Conservation (phyloP, 495 filamentous ascomycete species). For the Lepraria neglecta region DNA sequence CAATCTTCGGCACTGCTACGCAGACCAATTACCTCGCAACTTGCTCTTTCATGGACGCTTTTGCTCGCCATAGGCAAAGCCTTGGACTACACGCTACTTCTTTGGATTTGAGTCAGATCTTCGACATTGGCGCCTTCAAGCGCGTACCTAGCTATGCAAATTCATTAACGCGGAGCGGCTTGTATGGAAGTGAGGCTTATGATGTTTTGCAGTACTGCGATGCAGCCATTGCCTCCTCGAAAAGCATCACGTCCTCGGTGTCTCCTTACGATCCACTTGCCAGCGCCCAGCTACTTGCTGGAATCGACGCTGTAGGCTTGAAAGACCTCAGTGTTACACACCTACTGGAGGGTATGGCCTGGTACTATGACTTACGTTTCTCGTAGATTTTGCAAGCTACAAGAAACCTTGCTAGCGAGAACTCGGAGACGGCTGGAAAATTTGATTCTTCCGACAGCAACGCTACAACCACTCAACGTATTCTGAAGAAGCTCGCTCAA, state of each 20-base stretch:
- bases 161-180: not conserved
- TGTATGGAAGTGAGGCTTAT: not conserved
- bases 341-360: not conserved
- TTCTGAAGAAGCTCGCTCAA: not conserved
- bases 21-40: slow-evolving; percentile 21
- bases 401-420: not conserved
- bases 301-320: not conserved
- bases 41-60: slow-evolving; percentile 27
- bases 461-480: not conserved
- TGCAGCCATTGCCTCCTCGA: not conserved
- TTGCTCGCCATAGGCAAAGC: slow-evolving; percentile 24
- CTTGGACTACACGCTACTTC: slow-evolving; percentile 5
- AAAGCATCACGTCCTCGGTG: not conserved
- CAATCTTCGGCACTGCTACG: slow-evolving; percentile 17
- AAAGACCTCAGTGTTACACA: not conserved
- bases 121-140: slow-evolving; percentile 29
- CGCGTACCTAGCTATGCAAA: slow-evolving; percentile 29
- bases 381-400: not conserved
- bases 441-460: not conserved
- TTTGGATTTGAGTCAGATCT: slow-evolving; percentile 26
- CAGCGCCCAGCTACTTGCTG: not conserved
- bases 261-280: not conserved
- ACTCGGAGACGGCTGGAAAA: not conserved
- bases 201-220: not conserved
- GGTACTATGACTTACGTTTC: not conserved